Percentiles rank a stretch among this genome's conserved stretches.
These are phyloP conservation scores for Clavaria fumosa DNA, from an alignment of 768 basidiomycete species.

Conservation along the genomic window DNA sequence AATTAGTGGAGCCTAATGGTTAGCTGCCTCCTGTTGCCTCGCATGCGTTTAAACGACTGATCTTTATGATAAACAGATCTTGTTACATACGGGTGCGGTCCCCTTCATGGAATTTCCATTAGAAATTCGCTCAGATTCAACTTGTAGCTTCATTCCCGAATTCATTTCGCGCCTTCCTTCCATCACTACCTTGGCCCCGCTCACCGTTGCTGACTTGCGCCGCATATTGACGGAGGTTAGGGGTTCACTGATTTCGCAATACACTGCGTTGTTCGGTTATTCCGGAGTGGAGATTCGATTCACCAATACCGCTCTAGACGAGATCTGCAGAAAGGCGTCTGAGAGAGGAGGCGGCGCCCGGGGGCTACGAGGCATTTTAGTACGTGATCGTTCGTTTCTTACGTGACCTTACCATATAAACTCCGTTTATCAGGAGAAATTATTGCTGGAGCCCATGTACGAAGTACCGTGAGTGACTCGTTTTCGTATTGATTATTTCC, in stretches of 20 bases:
- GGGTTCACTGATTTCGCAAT: conserved; percentile 84
- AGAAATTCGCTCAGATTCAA: conserved; percentile 4
- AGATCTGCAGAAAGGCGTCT: conserved; percentile 64
- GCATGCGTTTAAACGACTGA: no score
- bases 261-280: conserved; percentile 67
- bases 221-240: conserved; percentile 87
- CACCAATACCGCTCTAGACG: conserved; percentile 64
- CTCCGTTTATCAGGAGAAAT: conserved; percentile 62
- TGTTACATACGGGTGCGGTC: conserved; percentile 58
- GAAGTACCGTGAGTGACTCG: conserved; percentile 61
- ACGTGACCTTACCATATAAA: no score
- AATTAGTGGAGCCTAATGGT: conserved; percentile 61
- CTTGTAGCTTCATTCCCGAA: conserved; percentile 74
- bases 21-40: conserved; percentile 10
- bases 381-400: no score
- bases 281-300: conserved; percentile 81
- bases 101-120: background rate
- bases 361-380: conserved; percentile 82
- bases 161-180: conserved; percentile 90
- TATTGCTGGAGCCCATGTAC: conserved; percentile 85
- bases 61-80: conserved; percentile 49
- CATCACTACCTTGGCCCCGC: conserved; percentile 67
- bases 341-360: conserved; percentile 83
- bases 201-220: conserved; percentile 69
- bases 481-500: conserved; percentile 3